Evolutionary conservation across 257 asterid genomes (phyloP).

Genomic region (Plantago elongata): DNA sequence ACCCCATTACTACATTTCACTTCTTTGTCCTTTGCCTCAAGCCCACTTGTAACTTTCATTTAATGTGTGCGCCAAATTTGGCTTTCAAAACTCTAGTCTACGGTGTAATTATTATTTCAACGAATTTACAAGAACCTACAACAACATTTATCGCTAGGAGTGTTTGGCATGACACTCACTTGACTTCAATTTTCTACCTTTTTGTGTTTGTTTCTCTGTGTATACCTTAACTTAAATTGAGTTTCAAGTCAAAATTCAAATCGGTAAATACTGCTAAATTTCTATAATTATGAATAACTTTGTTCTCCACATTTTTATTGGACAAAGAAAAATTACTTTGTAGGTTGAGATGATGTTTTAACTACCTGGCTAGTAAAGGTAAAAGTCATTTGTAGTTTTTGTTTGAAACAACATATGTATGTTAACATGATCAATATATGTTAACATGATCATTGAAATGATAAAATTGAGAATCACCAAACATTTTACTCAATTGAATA

Average conservation of each 20-base stretch:
- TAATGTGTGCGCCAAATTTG: slow-evolving; percentile 6
- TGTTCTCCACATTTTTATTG: no score
- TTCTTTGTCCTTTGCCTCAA: slow-evolving; percentile 21
- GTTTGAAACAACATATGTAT: neutral
- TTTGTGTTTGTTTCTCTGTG: no score
- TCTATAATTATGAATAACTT: no score
- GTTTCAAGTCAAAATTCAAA: no score
- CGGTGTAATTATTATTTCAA: neutral
- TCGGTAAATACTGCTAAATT: no score
- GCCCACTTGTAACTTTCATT: slow-evolving; percentile 12
- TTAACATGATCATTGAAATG: slow-evolving; percentile 16
- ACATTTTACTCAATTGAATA: slow-evolving; percentile 24
- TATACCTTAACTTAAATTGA: no score
- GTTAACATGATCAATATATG: slow-evolving; percentile 17
- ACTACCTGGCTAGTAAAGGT: neutral
- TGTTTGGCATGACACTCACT: no score
- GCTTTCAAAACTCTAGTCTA: neutral
- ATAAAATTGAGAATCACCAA: slow-evolving; percentile 18
- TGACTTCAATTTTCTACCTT: no score
- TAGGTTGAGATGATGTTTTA: slow-evolving; percentile 3
- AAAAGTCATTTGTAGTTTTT: neutral
- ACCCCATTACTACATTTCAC: slow-evolving; percentile 21
- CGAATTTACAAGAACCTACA: neutral
- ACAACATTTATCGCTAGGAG: no score
- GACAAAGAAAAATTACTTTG: no score